Evolutionary conservation across 1,284 basidiomycete species (phyloP).

Genomic region (Cutaneotrichosporon sp.): DNA sequence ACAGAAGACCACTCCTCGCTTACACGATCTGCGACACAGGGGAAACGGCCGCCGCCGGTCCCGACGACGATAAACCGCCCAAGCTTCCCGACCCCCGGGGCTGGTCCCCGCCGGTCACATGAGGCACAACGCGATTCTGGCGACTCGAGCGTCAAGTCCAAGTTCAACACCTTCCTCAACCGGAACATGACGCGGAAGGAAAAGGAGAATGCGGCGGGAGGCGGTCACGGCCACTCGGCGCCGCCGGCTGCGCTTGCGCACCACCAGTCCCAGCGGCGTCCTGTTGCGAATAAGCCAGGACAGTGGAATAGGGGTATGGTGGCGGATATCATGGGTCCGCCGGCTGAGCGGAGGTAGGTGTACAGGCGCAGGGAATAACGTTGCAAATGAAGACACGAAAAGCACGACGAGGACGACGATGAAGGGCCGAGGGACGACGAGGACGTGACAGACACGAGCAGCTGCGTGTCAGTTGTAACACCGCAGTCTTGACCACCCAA

Average conservation of each 20-base stretch:
- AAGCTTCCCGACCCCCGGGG: slow-evolving; percentile 7
- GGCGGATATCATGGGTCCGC: slow-evolving; percentile 42
- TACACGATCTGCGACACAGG: not conserved
- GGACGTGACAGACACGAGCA: too few relatives aligned
- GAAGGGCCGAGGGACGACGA: too few relatives aligned
- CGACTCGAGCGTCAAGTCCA: slow-evolving; percentile 1
- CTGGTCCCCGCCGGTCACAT: not conserved
- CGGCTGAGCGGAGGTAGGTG: slow-evolving; percentile 6
- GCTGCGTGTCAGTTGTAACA: too few relatives aligned
- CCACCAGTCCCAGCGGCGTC: not conserved
- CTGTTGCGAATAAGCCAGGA: slow-evolving; percentile 32
- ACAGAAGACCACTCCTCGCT: not conserved
- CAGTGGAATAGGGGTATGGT: slow-evolving; percentile 44
- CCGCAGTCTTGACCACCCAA: too few relatives aligned
- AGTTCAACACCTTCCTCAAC: not conserved
- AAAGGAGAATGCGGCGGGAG: not conserved
- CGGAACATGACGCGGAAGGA: not conserved
- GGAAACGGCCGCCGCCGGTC: slow-evolving; percentile 10
- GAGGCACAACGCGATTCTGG: not conserved
- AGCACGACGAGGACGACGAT: too few relatives aligned
- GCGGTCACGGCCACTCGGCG: not conserved
- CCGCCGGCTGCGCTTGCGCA: not conserved
- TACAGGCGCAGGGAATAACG: not conserved
- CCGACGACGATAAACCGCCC: slow-evolving; percentile 21
- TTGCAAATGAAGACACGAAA: not conserved